Evolutionary conservation across 768 basidiomycete species (phyloP).

Genomic region (Dentipellis fragilis): DNA sequence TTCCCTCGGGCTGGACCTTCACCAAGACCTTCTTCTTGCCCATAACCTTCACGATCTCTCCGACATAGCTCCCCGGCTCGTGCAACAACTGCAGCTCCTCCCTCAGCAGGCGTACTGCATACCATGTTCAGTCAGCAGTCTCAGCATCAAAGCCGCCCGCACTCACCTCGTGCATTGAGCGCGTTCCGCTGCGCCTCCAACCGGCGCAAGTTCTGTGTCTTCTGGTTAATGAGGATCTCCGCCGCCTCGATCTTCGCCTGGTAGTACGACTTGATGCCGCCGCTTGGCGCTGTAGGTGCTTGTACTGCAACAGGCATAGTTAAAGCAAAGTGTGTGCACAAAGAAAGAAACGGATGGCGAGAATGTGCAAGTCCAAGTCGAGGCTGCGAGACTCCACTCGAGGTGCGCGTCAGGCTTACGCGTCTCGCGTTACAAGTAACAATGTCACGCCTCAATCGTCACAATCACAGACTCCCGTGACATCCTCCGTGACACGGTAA

Average conservation of each 20-base stretch:
- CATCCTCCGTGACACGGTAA: background rate
- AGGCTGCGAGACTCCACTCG: background rate
- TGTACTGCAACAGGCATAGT: slow-evolving; percentile 30
- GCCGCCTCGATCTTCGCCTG: slow-evolving; percentile 93
- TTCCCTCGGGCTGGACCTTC: slow-evolving; percentile 97
- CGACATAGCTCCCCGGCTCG: slow-evolving; percentile 95
- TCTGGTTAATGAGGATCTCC: slow-evolving; percentile 89
- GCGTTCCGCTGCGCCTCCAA: slow-evolving; percentile 97
- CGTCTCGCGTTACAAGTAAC: background rate
- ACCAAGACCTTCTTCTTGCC: slow-evolving; percentile 98
- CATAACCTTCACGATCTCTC: slow-evolving; percentile 97
- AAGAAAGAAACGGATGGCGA: too few species aligned
- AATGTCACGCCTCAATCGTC: too few species aligned
- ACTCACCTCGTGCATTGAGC: slow-evolving; percentile 83
- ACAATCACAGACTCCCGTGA: too few species aligned
- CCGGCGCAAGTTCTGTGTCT: slow-evolving; percentile 91
- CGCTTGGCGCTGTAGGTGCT: slow-evolving; percentile 30
- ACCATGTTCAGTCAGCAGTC: background rate
- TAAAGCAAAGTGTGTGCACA: background rate
- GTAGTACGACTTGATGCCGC: slow-evolving; percentile 83
- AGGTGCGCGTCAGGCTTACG: background rate
- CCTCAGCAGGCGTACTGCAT: slow-evolving; percentile 71
- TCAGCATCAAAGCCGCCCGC: background rate
- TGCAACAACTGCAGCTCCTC: slow-evolving; percentile 91
- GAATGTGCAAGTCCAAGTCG: too few species aligned